Percentiles rank a stretch among this genome's conserved stretches.
These are phyloP conservation scores for Chlorella sp. DNA, from an alignment of 139 green algal genomes.

Conservation along the genomic window DNA sequence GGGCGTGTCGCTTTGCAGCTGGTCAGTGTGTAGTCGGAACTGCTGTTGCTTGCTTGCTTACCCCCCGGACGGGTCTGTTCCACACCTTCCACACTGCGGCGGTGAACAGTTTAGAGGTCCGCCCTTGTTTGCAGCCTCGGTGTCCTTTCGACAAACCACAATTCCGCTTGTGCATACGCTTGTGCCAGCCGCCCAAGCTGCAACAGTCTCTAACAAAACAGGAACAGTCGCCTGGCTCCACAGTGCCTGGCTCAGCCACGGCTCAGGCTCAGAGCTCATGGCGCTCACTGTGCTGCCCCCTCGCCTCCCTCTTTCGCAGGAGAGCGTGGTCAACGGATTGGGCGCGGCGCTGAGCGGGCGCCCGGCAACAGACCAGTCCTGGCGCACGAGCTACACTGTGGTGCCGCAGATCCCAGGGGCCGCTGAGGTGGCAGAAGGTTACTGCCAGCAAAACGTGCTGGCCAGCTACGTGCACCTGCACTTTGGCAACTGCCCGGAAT, in stretches of 20 bases:
- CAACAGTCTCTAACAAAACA: too few species aligned
- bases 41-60: not conserved
- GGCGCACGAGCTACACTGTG: conserved; percentile 46
- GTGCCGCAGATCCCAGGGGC: conserved; percentile 37
- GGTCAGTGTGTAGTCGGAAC: not conserved
- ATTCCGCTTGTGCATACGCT: not conserved
- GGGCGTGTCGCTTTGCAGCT: not conserved
- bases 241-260: too few species aligned
- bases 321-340: conserved; percentile 53
- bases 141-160: not conserved
- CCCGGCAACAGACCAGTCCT: conserved; percentile 2
- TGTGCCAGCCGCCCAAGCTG: not conserved
- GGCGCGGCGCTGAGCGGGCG: conserved; percentile 2
- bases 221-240: too few species aligned
- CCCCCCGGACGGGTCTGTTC: too few species aligned
- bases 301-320: conserved; percentile 22
- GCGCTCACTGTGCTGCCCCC: not conserved
- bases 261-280: too few species aligned
- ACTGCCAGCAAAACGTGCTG: conserved; percentile 73
- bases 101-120: too few species aligned
- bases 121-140: not conserved
- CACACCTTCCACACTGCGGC: too few species aligned
- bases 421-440: conserved; percentile 70
- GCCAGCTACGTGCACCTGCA: conserved; percentile 90
- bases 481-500: conserved; percentile 72